phyloP scores from a whole-genome alignment of 441 rosid species.

The Melastoma candidum region DNA sequence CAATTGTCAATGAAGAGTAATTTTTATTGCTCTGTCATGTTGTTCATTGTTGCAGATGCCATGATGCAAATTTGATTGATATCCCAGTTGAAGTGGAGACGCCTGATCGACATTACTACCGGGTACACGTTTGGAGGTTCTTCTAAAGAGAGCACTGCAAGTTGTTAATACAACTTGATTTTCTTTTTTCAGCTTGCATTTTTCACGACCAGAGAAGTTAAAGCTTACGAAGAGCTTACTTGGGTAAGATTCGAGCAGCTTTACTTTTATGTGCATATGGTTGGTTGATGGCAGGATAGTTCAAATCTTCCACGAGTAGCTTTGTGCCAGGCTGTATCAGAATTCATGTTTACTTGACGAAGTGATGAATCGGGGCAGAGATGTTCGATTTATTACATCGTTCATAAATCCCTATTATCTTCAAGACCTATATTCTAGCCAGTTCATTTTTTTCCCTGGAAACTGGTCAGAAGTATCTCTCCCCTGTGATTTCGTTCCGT shows the following conservation, averaged over 20 bases:
- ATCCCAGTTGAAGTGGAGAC: constrained; percentile 88
- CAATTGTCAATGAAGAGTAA: no score
- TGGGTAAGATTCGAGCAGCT: constrained; percentile 49
- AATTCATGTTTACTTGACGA: no score
- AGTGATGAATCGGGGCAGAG: no score
- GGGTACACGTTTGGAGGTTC: constrained; percentile 34
- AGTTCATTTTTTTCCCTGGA: no score
- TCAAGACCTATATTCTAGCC: no score
- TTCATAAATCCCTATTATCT: no score
- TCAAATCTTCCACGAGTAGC: not conserved
- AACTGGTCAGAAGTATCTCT: not conserved
- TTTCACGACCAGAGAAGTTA: constrained; percentile 61
- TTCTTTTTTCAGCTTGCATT: constrained; percentile 59
- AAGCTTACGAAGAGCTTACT: constrained; percentile 63
- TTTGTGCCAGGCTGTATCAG: not conserved
- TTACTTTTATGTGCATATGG: not conserved
- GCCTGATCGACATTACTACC: constrained; percentile 88
- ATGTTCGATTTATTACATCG: no score
- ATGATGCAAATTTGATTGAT: constrained; percentile 72
- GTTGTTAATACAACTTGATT: constrained; percentile 14
- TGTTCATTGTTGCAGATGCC: constrained; percentile 37
- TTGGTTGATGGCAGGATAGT: not conserved
- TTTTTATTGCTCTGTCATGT: no score
- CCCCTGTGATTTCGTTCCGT: not conserved
- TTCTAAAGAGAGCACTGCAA: not conserved